Conservation (phyloP, 768 basidiomycete genomes). For the Lactifluus subvellereus region DNA sequence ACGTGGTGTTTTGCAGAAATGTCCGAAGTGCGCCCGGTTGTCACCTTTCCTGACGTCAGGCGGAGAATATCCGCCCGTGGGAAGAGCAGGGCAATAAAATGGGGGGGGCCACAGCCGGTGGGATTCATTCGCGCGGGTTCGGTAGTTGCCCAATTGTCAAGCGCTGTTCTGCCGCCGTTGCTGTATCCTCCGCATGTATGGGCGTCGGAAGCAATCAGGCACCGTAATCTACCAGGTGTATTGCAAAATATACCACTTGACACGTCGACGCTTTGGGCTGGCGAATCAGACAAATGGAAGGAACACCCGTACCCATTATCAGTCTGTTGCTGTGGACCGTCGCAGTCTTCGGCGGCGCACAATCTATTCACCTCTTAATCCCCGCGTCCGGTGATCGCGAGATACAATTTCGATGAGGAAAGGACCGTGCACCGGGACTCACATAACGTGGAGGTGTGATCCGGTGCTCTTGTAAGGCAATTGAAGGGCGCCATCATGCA, state of each 20-base stretch:
- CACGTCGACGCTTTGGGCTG: not conserved
- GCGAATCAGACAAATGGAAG: not conserved
- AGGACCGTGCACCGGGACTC: not conserved
- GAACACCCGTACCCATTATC: not conserved
- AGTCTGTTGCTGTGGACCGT: not conserved
- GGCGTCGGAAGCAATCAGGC: slow-evolving; percentile 5
- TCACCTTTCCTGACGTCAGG: no score
- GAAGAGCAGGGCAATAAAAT: not conserved
- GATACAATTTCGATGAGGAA: not conserved
- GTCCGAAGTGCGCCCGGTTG: no score
- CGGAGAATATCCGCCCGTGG: not conserved
- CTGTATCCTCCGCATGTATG: not conserved
- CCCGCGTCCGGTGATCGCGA: slow-evolving; percentile 5
- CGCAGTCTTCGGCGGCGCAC: not conserved
- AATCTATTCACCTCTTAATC: not conserved
- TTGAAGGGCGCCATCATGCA: not conserved
- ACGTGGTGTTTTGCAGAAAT: not conserved
- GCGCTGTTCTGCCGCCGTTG: not conserved
- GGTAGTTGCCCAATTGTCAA: not conserved
- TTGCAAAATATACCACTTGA: not conserved
- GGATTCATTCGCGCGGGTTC: not conserved
- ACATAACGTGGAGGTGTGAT: not conserved
- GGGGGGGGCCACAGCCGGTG: not conserved
- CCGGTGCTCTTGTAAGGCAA: not conserved
- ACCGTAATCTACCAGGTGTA: not conserved